Evolutionary conservation across 345 rosid species (phyloP), one percentile per base, ranked within the genome.

Genomic region (Acer saccharum): DNA sequence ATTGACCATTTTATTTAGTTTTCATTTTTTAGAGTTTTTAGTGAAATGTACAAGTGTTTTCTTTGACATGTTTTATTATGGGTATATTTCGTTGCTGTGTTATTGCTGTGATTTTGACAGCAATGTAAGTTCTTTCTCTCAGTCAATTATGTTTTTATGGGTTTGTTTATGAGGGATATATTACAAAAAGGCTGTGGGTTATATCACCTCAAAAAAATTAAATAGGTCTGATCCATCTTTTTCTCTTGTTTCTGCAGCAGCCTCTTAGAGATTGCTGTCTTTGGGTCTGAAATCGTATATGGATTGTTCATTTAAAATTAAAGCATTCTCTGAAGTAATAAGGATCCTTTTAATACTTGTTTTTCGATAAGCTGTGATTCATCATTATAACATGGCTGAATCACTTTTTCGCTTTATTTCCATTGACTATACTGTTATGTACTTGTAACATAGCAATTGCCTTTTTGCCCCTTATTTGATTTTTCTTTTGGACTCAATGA

Each of bases 221-320:
- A 10, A 55, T 10, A 58, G 35, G 16, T 7, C 7, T 6, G 29
- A 18, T 12, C 58, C 32, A 7, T 7, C 7, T 6, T n/a, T 27
- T 11, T 72, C 32, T 10, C 43, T 27, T 41, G 23, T 4, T 73
- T 71, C 48, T 46, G 21, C 35, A 8, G 0, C 35, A 44, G 9
- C 12, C 10, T 62, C 12, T 14, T 63, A 21, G 18, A 73, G 6
- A 27, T 43, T 16, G 17, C 32, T 25, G 12, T 10, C n/a, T 16
- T 7, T 14, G 17, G 18, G 21, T 63, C 32, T 73, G 46, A 44
- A 54, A 57, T 39, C 16, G 39, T 35, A 72, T 58, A 72, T 32
- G 73, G 61, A 69, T 69, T 69, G 25, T 27, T 52, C 54, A 41
- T 29, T 18, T 54, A 13, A 58, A 72, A 58, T 13, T 72, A n/a